These are phyloP conservation scores for Rhodotorula sp. DNA, from an alignment of 1,284 basidiomycete genomes.

Conservation along the genomic window DNA sequence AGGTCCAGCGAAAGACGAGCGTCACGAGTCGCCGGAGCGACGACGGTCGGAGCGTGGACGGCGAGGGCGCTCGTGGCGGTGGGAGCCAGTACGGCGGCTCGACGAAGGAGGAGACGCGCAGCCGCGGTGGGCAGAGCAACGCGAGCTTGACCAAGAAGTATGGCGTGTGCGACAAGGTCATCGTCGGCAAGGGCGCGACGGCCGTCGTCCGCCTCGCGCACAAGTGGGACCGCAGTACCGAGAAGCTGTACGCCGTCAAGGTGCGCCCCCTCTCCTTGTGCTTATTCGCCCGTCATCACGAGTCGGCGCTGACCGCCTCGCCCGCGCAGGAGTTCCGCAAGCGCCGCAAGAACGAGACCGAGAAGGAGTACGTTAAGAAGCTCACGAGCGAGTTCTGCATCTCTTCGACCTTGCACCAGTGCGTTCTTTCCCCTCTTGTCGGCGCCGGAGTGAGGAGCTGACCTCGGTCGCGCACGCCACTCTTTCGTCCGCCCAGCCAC, in stretches of 20 bases:
- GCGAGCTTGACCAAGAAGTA: constrained; percentile 71
- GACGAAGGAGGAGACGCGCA: constrained; percentile 22
- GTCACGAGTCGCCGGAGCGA: constrained; percentile 39
- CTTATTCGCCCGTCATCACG: constrained; percentile 3
- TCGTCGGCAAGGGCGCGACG: constrained; percentile 96
- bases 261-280: constrained; percentile 55
- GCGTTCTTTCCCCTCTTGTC: constrained; percentile 1
- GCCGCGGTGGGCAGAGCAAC: constrained; percentile 23
- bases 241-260: constrained; percentile 99
- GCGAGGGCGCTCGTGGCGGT: constrained; percentile 5
- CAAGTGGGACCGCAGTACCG: constrained; percentile 96
- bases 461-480: background rate
- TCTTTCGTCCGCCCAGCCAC: constrained; percentile 50
- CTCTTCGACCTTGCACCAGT: constrained; percentile 91
- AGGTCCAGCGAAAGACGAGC: constrained; percentile 38
- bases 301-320: background rate
- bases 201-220: constrained; percentile 94
- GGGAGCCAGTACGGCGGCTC: constrained; percentile 37
- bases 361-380: constrained; percentile 99
- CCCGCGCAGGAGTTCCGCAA: constrained; percentile 85
- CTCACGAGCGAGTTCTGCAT: constrained; percentile 99
- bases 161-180: constrained; percentile 93
- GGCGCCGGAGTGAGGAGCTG: no score
- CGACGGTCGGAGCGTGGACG: constrained; percentile 43
- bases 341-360: constrained; percentile 94